A percentile compares a stretch with the other conserved stretches of the same genome.
phyloP scores from a whole-genome alignment of 1,284 basidiomycete species.

The Tilletia indica region DNA sequence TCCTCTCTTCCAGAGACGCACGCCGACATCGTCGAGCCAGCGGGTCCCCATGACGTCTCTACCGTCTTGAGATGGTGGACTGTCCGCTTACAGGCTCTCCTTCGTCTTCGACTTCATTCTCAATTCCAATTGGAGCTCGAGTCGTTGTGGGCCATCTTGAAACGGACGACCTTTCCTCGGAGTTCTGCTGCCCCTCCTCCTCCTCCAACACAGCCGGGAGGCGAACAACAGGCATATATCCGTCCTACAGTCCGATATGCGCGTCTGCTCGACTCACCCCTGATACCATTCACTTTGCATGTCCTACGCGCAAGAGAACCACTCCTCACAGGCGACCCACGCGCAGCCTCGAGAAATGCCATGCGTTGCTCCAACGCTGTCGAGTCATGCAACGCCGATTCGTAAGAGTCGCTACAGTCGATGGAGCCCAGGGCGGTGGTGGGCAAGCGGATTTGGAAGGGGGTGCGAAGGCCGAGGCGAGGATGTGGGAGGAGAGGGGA shows the following conservation, averaged over 20 bases:
- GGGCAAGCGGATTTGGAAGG: constrained; percentile 3
- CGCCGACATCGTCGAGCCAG: neutral
- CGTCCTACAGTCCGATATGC: neutral
- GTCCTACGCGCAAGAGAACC: constrained; percentile 28
- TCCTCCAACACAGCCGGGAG: neutral
- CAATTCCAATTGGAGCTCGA: constrained; percentile 31
- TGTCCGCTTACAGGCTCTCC: constrained; percentile 31
- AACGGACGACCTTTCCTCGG: constrained; percentile 1
- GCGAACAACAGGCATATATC: neutral
- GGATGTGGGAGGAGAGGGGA: constrained; percentile 25
- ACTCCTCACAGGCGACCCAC: constrained; percentile 5
- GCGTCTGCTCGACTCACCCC: neutral
- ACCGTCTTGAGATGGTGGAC: constrained; percentile 32
- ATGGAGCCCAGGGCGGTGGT: neutral
- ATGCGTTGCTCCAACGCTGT: constrained; percentile 16
- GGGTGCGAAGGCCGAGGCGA: neutral
- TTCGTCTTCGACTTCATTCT: constrained; percentile 28
- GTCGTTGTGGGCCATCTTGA: constrained; percentile 26
- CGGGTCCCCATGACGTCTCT: constrained; percentile 17
- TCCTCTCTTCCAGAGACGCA: too few relatives aligned
- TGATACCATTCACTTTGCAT: constrained; percentile 27
- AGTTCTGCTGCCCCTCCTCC: neutral
- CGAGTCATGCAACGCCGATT: constrained; percentile 21
- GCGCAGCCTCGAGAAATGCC: constrained; percentile 20
- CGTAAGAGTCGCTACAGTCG: constrained; percentile 4